A percentile compares a stretch with the other conserved stretches of the same genome.
Evolutionary conservation across 2,329 filamentous ascomycete genomes (phyloP).

Genomic region (Colletotrichum filicis): DNA sequence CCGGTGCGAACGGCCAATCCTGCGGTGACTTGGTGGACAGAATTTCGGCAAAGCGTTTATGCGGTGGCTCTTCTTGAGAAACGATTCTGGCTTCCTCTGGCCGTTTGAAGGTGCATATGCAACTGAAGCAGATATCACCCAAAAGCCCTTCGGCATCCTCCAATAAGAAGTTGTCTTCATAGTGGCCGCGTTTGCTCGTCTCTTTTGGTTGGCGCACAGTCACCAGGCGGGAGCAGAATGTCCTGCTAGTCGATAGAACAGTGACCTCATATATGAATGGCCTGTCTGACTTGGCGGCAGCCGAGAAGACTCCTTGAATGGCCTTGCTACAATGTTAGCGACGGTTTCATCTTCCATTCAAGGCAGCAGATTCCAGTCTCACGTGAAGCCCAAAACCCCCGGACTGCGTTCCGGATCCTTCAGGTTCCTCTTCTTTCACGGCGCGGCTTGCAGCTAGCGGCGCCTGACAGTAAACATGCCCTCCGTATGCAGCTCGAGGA

Average conservation of each 20-base stretch:
- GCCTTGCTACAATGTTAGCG: slow-evolving; percentile 49
- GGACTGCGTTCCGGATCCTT: slow-evolving; percentile 8
- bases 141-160: slow-evolving; percentile 52
- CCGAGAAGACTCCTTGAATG: slow-evolving; percentile 66
- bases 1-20: slow-evolving; percentile 58
- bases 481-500: slow-evolving; percentile 46
- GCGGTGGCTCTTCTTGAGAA: slow-evolving; percentile 53
- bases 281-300: slow-evolving; percentile 56
- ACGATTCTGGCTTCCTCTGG: slow-evolving; percentile 48
- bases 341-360: neutral
- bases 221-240: slow-evolving; percentile 61
- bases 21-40: slow-evolving; percentile 48
- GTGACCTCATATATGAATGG: slow-evolving; percentile 65
- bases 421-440: slow-evolving; percentile 40
- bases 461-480: slow-evolving; percentile 50
- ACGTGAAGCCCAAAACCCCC: slow-evolving; percentile 50
- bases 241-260: slow-evolving; percentile 55
- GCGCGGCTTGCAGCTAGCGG: slow-evolving; percentile 45
- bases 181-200: slow-evolving; percentile 8
- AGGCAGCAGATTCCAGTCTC: slow-evolving; percentile 34
- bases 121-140: slow-evolving; percentile 59
- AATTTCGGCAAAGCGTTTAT: slow-evolving; percentile 54
- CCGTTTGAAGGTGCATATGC: slow-evolving; percentile 63
- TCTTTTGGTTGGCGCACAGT: slow-evolving; percentile 49
- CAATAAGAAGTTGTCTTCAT: slow-evolving; percentile 20